These are phyloP conservation scores for Monilinia vaccinii-corymbosi DNA, from an alignment of 2,329 filamentous ascomycete genomes.

Conservation along the genomic window DNA sequence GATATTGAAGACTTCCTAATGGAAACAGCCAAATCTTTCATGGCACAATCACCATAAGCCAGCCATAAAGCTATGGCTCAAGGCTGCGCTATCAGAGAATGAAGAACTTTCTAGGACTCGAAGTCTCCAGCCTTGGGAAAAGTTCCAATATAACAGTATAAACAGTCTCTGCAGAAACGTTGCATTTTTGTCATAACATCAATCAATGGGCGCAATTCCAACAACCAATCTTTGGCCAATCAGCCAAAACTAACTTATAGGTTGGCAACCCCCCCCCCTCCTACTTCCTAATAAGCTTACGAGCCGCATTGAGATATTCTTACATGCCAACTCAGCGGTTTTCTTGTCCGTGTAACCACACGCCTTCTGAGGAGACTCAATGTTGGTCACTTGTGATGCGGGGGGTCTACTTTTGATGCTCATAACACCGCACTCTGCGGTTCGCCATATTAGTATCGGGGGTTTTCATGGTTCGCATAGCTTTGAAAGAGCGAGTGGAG, in stretches of 20 bases:
- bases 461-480: not conserved
- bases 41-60: not conserved
- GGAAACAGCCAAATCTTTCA: no score
- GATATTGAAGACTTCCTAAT: no score
- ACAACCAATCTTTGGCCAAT: not conserved
- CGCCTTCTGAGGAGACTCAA: not conserved
- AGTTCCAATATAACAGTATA: not conserved
- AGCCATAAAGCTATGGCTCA: no score
- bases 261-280: fast-evolving
- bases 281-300: not conserved
- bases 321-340: not conserved
- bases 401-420: not conserved
- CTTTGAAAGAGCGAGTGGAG: not conserved
- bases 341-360: not conserved
- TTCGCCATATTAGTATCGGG: not conserved
- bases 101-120: no score
- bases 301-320: not conserved
- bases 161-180: not conserved
- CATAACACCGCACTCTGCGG: fast-evolving
- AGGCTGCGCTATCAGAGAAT: no score
- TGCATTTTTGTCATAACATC: not conserved
- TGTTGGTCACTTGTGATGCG: not conserved
- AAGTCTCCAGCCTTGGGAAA: no score
- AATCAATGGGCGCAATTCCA: not conserved
- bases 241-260: not conserved